A percentile compares a stretch with the other conserved stretches of the same genome.
These are phyloP conservation scores for Ramularia endophylla DNA, from an alignment of 2,329 filamentous ascomycete species.

Conservation along the genomic window DNA sequence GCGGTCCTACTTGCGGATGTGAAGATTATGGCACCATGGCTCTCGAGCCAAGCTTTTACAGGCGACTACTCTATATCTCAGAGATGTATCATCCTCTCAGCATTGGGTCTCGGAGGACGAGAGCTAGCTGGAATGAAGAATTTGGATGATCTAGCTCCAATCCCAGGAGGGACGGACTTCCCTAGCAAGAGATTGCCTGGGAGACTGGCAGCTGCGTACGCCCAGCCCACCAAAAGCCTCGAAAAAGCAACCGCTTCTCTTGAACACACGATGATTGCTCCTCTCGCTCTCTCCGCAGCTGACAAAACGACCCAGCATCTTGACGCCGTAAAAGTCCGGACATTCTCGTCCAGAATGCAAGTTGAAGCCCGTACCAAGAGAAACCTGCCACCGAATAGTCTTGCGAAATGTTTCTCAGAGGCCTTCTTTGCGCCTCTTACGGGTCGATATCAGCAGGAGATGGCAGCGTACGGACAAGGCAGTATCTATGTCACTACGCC, in stretches of 20 bases:
- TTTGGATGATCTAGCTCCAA: conserved; percentile 41
- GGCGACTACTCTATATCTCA: conserved; percentile 88
- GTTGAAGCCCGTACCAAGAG: conserved; percentile 50
- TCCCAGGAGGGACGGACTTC: conserved; percentile 46
- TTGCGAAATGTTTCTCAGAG: conserved; percentile 67
- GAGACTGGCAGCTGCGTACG: conserved; percentile 67
- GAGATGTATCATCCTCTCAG: conserved; percentile 72
- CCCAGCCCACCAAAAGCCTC: conserved; percentile 49
- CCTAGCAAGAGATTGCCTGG: conserved; percentile 74
- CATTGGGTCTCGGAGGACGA: conserved; percentile 73
- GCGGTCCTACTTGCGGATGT: conserved; percentile 74
- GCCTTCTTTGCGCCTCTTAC: conserved; percentile 84
- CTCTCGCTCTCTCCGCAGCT: conserved; percentile 74
- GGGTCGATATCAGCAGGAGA: conserved; percentile 52
- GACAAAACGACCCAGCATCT: conserved; percentile 69
- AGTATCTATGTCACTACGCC: conserved; percentile 65
- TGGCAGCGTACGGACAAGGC: conserved; percentile 27
- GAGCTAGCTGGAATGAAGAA: conserved; percentile 74
- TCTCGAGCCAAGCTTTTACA: conserved; percentile 78
- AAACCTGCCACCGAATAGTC: conserved; percentile 62
- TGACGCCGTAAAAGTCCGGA: conserved; percentile 79
- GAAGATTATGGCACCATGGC: conserved; percentile 72
- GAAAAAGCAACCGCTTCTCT: conserved; percentile 63
- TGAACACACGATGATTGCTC: conserved; percentile 67
- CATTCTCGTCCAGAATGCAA: conserved; percentile 73